Evolutionary conservation across 768 basidiomycete genomes (phyloP), one percentile per base, ranked within the genome.

Genomic region (Boletus bicolor): DNA sequence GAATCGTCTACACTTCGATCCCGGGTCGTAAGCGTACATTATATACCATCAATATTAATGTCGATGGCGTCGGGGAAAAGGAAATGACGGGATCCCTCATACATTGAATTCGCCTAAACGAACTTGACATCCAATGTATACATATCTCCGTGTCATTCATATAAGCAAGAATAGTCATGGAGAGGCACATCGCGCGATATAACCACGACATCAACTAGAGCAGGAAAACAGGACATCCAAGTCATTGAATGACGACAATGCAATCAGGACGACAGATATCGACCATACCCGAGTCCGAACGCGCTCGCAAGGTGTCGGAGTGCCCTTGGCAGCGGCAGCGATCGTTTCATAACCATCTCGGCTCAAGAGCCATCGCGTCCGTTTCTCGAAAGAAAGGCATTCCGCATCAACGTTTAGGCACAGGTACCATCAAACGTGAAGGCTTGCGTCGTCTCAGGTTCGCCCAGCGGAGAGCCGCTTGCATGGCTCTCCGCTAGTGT

Each of bases 181-280:
- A 28, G 55, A 39, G 35, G 35, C 24, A 58, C 55, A n/a, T 55
- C 43, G 55, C 7, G n/a, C 38, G 34, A 51, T 21, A n/a, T 14
- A 9, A 10, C 19, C 28, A n/a, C 8, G 52, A 12, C 52, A 38
- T 51, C 28, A 19, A 53, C 36, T 9, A 49, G 14, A 47, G n/a
- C 34, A 26, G n/a, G 34, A 4, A 28, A n/a, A 19, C 7, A 24
- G 11, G 21, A 7, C 10, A 28, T n/a, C 48, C 37, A n/a, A 4
- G 36, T 14, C n/a, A 12, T 19, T 11, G 41, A 45, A 46, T 3
- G 24, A 32, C n/a, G n/a, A 32, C 19, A 17, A 15, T n/a, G 26
- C 19, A 17, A 3, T 45, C 8, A 4, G 32, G 15, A 30, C 35
- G 35, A 30, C 26, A 26, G 26, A 55, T 55, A 4, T 28, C 6